Percentiles rank a stretch among this genome's conserved stretches.
Conservation (phyloP, 495 filamentous ascomycete species). For the Chaetomium tenue region DNA sequence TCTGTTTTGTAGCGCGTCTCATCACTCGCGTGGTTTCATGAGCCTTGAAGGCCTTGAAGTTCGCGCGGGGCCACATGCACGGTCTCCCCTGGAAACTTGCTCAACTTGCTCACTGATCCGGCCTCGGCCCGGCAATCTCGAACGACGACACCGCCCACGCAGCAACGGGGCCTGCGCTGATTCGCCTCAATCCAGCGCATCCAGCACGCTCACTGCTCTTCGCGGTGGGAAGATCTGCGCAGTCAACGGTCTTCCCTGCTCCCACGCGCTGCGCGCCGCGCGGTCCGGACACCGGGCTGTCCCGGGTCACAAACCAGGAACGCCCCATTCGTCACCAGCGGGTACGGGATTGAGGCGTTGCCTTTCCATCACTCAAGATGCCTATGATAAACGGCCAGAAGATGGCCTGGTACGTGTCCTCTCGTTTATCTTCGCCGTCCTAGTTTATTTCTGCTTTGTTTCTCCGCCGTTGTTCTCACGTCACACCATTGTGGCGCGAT, state of each 20-base stretch:
- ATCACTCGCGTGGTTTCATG: background rate
- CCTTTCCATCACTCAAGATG: constrained; percentile 40
- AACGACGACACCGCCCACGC: background rate
- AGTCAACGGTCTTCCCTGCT: background rate
- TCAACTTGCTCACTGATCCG: constrained; percentile 10
- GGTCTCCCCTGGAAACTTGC: constrained; percentile 6
- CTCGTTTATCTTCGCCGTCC: constrained; percentile 13
- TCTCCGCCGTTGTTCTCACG: background rate
- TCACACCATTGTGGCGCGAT: background rate
- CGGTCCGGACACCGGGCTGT: background rate
- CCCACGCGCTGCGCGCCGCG: background rate
- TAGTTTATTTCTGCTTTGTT: constrained; percentile 15
- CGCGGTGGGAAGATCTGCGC: background rate
- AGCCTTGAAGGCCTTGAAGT: background rate
- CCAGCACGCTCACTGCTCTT: background rate
- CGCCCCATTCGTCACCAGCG: constrained; percentile 3
- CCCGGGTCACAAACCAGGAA: background rate
- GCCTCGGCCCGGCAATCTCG: background rate
- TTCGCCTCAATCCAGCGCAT: constrained; percentile 14
- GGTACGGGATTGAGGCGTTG: constrained; percentile 13
- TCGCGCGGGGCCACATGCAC: constrained; percentile 10
- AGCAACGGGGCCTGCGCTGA: background rate
- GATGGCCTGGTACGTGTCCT: constrained; percentile 56
- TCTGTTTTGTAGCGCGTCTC: background rate
- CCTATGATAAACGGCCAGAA: constrained; percentile 57